These are phyloP conservation scores for Linum tenue DNA, from an alignment of 345 rosid genomes.

Conservation along the genomic window DNA sequence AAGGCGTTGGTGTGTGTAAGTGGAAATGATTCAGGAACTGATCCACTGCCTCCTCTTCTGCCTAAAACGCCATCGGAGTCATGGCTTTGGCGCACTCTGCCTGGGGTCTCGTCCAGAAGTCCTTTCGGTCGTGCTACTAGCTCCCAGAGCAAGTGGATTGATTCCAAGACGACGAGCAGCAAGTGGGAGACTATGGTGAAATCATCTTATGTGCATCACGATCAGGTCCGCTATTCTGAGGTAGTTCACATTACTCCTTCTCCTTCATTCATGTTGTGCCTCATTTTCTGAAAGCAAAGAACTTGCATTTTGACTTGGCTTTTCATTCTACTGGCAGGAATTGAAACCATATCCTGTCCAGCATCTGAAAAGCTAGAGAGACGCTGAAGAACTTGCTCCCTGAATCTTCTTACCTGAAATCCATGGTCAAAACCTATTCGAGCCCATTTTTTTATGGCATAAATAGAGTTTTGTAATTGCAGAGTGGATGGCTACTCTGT, in stretches of 20 bases:
- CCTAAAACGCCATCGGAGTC: conserved; percentile 86
- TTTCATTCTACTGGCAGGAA: no score
- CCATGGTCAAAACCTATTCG: no score
- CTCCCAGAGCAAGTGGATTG: conserved; percentile 33
- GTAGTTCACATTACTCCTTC: conserved; percentile 25
- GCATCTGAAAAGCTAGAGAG: no score
- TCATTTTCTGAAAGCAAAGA: not conserved
- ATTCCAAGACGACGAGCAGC: conserved; percentile 26
- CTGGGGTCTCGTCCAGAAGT: conserved; percentile 38
- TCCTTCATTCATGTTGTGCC: not conserved
- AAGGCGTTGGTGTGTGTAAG: conserved; percentile 27
- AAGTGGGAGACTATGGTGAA: conserved; percentile 98
- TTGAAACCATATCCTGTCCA: no score
- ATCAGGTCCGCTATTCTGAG: conserved; percentile 79
- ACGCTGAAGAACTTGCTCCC: no score
- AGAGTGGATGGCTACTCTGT: no score
- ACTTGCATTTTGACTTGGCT: no score
- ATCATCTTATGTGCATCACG: conserved; percentile 63
- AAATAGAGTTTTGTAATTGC: no score
- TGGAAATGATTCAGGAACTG: conserved; percentile 18
- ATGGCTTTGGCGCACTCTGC: conserved; percentile 78
- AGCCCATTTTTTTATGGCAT: no score
- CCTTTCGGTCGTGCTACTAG: conserved; percentile 22
- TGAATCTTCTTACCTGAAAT: no score
- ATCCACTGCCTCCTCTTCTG: conserved; percentile 45